Base-by-base conservation (phyloP, 352 stramenopile species). In the Aphanomyces invadans region DNA sequence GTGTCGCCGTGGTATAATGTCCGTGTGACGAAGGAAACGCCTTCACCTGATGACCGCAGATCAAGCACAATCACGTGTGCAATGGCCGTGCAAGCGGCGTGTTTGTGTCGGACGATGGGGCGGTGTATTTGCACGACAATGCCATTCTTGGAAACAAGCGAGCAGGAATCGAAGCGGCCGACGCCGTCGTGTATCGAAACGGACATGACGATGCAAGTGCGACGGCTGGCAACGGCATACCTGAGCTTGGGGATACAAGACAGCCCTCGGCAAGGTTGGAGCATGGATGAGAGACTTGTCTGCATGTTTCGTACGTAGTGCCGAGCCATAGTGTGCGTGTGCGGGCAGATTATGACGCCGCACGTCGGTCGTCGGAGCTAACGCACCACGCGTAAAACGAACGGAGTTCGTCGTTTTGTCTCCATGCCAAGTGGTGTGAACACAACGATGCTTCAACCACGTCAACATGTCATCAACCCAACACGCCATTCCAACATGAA, bases 1-100 rank as follows among this genome's bases (percentile, higher is more conserved):
- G 55, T 29, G 17, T 32, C n/a, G 55, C 36, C 21, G 15, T 31
- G 21, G 55, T 64, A 23, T 19, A 17, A 45, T 17, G 46, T 28
- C 46, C 17, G 28, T 12, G 15, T 54, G 19, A 23, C 9, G 15
- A 17, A 23, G 28, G 19, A 54, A 1, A 21, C 15, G 28, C 46
- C 46, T 10, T 28, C 19, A 54, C 21, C 28, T 17, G 46, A 54
- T 45, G 9, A 17, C 10, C 28, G 17, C 36, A 57, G 49, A 17
- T 57, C 0, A 32, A 7, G 3, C 21, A 26, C n/a, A 64, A 64
- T 32, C 55, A 64, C 38, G 28, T 64, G 10, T 64, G 55, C 55
- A 64, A 64, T 29, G 55, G 55, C 10, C 55, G 55, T 12, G 33
- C 55, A 2, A 64, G 55, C 21, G 55, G 55, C 5, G 26, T 64